These are phyloP conservation scores for Naematelia encephala DNA, from an alignment of 768 basidiomycete genomes.

Conservation along the genomic window DNA sequence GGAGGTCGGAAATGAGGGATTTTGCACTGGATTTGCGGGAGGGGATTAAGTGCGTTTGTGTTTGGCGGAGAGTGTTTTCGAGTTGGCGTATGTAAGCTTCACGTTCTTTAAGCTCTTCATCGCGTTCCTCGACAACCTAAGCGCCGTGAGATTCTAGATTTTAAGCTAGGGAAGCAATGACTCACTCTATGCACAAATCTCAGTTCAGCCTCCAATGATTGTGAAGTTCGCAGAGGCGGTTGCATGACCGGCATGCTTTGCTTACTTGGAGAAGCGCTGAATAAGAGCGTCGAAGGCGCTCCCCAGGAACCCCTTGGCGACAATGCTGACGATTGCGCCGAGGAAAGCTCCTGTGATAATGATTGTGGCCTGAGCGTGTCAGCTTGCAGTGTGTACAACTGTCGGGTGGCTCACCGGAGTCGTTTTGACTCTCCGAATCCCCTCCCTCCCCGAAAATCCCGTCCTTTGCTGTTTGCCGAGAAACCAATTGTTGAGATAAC, in stretches of 20 bases:
- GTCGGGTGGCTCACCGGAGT: conserved; percentile 18
- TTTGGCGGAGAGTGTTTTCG: conserved; percentile 34
- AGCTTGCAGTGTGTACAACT: background rate
- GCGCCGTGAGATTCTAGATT: too few species aligned
- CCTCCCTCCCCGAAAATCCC: conserved; percentile 49
- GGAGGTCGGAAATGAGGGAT: background rate
- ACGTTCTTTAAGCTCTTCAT: conserved; percentile 71
- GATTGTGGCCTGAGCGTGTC: conserved; percentile 60
- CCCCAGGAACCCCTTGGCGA: conserved; percentile 43
- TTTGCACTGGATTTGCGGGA: conserved; percentile 40
- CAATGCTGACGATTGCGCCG: conserved; percentile 50
- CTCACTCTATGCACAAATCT: conserved; percentile 79
- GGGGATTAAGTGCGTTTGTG: conserved; percentile 51
- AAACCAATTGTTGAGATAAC: conserved; percentile 11
- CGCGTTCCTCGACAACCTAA: conserved; percentile 54
- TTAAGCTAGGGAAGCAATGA: too few species aligned
- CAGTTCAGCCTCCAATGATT: conserved; percentile 88
- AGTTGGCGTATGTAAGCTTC: conserved; percentile 83
- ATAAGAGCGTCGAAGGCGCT: conserved; percentile 21
- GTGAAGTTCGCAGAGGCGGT: conserved; percentile 64
- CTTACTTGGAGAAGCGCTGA: conserved; percentile 21
- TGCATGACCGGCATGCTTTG: conserved; percentile 55
- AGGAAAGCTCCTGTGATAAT: conserved; percentile 77
- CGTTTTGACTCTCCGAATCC: conserved; percentile 41
- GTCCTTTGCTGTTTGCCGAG: conserved; percentile 4